phyloP scores from a whole-genome alignment of 371 early-diverging fungal species.

The Mortierella sp. region DNA sequence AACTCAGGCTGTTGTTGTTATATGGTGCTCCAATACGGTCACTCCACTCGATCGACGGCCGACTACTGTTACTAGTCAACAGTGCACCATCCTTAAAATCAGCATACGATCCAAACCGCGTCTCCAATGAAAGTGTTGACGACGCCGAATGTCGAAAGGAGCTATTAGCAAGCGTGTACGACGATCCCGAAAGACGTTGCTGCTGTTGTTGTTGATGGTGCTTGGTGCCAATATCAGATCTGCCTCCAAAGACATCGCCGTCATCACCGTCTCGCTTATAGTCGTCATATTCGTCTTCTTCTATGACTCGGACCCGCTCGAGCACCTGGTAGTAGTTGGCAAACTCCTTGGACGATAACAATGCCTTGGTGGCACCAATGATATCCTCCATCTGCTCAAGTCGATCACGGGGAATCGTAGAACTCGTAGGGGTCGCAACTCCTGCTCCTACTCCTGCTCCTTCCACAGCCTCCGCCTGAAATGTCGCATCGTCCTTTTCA shows the following conservation, averaged over 20 bases:
- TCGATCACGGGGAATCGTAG: background rate
- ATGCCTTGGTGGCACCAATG: background rate
- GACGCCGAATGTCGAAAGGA: slow-evolving; percentile 18
- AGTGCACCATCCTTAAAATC: slow-evolving; percentile 2
- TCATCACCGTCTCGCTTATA: background rate
- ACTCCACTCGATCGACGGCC: slow-evolving; percentile 8
- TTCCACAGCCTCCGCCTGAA: background rate
- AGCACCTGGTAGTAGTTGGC: slow-evolving; percentile 32
- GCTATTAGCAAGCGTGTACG: slow-evolving; percentile 26
- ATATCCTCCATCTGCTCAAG: slow-evolving; percentile 8
- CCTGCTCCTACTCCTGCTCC: background rate
- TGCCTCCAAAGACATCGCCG: background rate
- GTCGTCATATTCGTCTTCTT: background rate
- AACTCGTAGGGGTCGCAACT: background rate
- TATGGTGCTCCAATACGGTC: background rate
- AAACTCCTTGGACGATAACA: slow-evolving; percentile 12
- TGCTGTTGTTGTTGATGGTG: background rate
- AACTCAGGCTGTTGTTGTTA: background rate
- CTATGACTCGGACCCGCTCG: slow-evolving; percentile 13
- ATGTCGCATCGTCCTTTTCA: background rate
- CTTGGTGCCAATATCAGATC: background rate
- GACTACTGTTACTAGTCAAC: slow-evolving; percentile 3
- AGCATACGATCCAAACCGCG: slow-evolving; percentile 1
- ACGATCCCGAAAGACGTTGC: slow-evolving; percentile 29
- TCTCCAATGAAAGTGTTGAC: slow-evolving; percentile 16